Evolutionary conservation across 192 early-diverging fungal genomes (phyloP).

Genomic region (Entomortierella parvispora): DNA sequence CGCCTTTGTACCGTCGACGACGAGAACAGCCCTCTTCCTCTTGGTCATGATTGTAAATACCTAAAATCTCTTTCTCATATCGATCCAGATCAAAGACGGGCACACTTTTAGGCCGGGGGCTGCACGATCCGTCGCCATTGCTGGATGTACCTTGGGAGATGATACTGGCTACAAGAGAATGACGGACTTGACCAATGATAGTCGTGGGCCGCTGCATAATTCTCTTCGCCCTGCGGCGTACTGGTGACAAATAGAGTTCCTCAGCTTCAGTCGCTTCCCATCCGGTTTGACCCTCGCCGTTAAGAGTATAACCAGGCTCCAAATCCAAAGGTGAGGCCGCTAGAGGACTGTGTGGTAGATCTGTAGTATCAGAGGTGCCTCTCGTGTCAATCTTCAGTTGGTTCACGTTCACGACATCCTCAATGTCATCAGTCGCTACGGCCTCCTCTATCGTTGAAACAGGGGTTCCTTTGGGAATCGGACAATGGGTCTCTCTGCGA

Average conservation of each 20-base stretch:
- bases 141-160: too few species aligned
- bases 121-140: neutral
- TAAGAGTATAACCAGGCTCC: too few species aligned
- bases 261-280: neutral
- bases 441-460: too few species aligned
- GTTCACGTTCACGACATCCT: too few species aligned
- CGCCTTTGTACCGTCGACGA: too few species aligned
- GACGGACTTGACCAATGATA: slow-evolving; percentile 29
- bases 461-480: too few species aligned
- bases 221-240: neutral
- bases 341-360: too few species aligned
- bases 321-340: too few species aligned
- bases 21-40: neutral
- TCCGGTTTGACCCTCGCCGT: neutral
- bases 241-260: neutral
- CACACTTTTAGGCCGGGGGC: slow-evolving; percentile 21
- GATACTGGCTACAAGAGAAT: slow-evolving; percentile 1
- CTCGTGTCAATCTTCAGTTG: too few species aligned
- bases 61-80: slow-evolving; percentile 37
- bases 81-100: slow-evolving; percentile 33
- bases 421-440: too few species aligned
- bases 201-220: slow-evolving; percentile 20
- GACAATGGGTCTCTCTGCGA: too few species aligned
- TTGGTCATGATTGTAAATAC: neutral
- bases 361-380: too few species aligned